Evolutionary conservation across 805 yeast species (phyloP), one percentile per base, ranked within the genome.

Genomic region (Ogataea wickerhamii): DNA sequence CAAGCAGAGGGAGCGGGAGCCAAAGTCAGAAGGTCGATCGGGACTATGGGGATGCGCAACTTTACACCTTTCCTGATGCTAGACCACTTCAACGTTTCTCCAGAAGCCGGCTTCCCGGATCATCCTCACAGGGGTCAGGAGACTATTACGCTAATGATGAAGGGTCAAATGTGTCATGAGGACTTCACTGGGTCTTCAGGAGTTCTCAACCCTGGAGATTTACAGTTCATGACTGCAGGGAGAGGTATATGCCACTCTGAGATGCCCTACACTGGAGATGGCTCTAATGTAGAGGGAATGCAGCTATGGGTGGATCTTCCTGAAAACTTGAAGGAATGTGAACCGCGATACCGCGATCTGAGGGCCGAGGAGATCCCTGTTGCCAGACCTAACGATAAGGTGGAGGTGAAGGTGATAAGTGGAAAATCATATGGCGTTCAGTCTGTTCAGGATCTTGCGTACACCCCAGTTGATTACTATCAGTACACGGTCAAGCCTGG

Each of bases 191-290:
- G 95, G 1, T 66, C 82, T n/a, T 71, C 74, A 37, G 96, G 95
- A 39, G 69, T 85, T 6, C 64, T 88, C 37, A 70, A 74, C 44
- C 77, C 87, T 6, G 96, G 95, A 40, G 96, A 87, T 58, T 67
- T 88, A 48, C 96, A 87, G 60, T 87, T 87, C 60, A 87, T 87
- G 96, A 87, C 95, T 19, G 95, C 96, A 4, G 96, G 95, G 43
- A 74, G 73, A 51, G 96, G 94, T 35, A 77, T 87, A 25, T 84
- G 84, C 38, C 96, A 87, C 59, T 74, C 87, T 2, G 96, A 87
- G 56, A 87, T 87, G 77, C 95, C 95, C 6, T 80, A 80, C 24
- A 67, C 73, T 26, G 63, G 59, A 26, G 71, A 71, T 28, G 76
- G 80, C 1, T 62, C 73, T 16, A 63, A 66, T 16, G 62, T 64